These are phyloP conservation scores for Bruguiera gymnorhiza DNA, from an alignment of 345 rosid species.

Conservation along the genomic window DNA sequence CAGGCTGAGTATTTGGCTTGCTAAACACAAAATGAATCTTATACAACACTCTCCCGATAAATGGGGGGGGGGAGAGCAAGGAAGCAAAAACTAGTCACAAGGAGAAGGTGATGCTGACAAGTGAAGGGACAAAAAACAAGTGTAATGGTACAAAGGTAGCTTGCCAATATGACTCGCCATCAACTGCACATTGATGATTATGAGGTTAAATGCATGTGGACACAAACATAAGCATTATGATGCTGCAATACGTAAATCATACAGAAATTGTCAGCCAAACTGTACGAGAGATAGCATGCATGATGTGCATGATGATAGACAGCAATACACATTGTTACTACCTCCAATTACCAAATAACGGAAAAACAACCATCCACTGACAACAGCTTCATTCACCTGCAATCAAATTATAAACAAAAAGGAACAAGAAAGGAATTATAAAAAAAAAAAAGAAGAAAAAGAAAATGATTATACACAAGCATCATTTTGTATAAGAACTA, in stretches of 20 bases:
- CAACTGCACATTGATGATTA: not conserved
- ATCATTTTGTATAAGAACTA: too few relatives aligned
- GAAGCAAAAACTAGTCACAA: too few relatives aligned
- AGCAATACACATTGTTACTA: slow-evolving; percentile 25
- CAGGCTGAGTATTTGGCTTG: not conserved
- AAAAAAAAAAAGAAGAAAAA: not conserved
- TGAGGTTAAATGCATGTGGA: not conserved
- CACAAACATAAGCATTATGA: too few relatives aligned
- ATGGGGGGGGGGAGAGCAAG: too few relatives aligned
- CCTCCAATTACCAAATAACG: slow-evolving; percentile 99
- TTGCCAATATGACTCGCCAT: not conserved
- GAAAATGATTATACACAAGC: not conserved
- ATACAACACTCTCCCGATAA: too few relatives aligned
- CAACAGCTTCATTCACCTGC: slow-evolving; percentile 98
- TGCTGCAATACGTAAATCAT: not conserved
- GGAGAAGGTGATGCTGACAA: not conserved
- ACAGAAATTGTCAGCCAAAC: not conserved
- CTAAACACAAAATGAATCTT: not conserved
- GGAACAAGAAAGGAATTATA: not conserved
- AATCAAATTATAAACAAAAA: slow-evolving; percentile 9
- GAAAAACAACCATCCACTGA: slow-evolving; percentile 93
- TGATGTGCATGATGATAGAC: not conserved
- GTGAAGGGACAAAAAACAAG: not conserved
- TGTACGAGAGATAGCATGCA: not conserved
- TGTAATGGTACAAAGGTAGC: not conserved